A percentile compares a stretch with the other conserved stretches of the same genome.
Evolutionary conservation across 169 alveolate species (phyloP).

Genomic region (Babesia caballi): DNA sequence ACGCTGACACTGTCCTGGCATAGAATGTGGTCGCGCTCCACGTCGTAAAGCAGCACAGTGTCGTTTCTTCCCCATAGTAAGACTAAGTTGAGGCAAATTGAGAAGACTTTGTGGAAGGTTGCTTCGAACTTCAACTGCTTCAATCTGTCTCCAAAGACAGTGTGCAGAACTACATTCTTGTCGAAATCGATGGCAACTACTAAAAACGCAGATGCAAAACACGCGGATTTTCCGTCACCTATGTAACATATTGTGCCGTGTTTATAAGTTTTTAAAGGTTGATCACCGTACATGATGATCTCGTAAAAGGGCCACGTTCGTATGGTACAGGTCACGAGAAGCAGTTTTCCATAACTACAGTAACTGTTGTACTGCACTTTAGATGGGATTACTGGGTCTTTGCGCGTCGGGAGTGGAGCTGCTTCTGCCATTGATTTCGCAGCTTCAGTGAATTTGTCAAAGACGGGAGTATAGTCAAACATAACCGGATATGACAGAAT

Average conservation of each 20-base stretch:
- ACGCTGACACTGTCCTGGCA: background rate
- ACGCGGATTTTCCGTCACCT: slow-evolving; percentile 17
- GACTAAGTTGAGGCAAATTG: slow-evolving; percentile 25
- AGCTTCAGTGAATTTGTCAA: too few species aligned
- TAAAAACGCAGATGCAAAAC: slow-evolving; percentile 17
- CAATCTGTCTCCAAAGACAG: slow-evolving; percentile 6
- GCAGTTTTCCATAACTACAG: slow-evolving; percentile 10
- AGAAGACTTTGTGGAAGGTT: slow-evolving; percentile 17
- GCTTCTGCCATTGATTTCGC: too few species aligned
- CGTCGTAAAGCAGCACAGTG: slow-evolving; percentile 12
- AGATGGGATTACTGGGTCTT: slow-evolving; percentile 7
- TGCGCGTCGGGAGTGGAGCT: too few species aligned
- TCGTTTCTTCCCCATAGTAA: slow-evolving; percentile 26
- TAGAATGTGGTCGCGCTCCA: background rate
- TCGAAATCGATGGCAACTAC: slow-evolving; percentile 6
- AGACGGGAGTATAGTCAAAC: too few species aligned
- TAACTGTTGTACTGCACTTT: slow-evolving; percentile 8
- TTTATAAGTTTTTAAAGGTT: background rate
- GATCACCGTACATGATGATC: background rate
- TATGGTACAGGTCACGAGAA: slow-evolving; percentile 13
- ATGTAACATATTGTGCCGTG: background rate
- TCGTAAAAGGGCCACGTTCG: slow-evolving; percentile 2
- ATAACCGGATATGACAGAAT: too few species aligned
- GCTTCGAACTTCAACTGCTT: background rate
- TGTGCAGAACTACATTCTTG: background rate